A percentile compares a stretch with the other conserved stretches of the same genome.
Conservation (phyloP, 352 stramenopile genomes). For the Globisporangium iwayamae region DNA sequence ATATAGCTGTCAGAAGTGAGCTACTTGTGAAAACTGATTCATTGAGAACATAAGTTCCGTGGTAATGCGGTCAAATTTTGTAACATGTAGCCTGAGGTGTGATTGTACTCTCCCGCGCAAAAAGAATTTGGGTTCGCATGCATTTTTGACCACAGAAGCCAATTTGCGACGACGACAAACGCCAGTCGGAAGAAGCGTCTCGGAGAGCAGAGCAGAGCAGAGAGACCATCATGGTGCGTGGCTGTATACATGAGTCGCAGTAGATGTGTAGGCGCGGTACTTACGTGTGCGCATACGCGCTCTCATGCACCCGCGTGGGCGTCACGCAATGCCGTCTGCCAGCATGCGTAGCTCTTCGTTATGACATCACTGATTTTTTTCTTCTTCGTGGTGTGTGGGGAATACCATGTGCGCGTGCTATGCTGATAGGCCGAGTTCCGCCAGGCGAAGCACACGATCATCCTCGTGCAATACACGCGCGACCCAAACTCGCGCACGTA, state of each 20-base stretch:
- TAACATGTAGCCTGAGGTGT: too few species aligned
- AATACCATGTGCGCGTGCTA: not conserved
- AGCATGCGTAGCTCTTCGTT: not conserved
- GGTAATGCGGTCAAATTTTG: too few species aligned
- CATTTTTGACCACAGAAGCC: not conserved
- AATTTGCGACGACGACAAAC: not conserved
- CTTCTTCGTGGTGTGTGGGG: not conserved
- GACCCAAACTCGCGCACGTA: constrained; percentile 88
- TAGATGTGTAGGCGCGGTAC: not conserved
- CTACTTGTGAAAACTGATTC: too few species aligned
- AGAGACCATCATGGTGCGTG: not conserved
- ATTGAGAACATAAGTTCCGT: too few species aligned
- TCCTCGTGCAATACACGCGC: constrained; percentile 88
- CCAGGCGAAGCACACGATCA: constrained; percentile 88
- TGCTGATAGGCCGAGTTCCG: constrained; percentile 67
- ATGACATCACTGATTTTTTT: constrained; percentile 3
- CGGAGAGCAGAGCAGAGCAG: not conserved
- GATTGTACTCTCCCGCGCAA: not conserved
- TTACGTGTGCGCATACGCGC: not conserved
- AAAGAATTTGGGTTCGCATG: not conserved
- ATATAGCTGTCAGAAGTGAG: too few species aligned
- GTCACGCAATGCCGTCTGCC: not conserved
- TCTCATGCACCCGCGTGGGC: not conserved
- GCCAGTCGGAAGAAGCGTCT: not conserved
- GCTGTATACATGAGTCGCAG: not conserved